A percentile compares a stretch with the other conserved stretches of the same genome.
phyloP scores from a whole-genome alignment of 116 monocot species.

The Phalaenopsis hybrid region DNA sequence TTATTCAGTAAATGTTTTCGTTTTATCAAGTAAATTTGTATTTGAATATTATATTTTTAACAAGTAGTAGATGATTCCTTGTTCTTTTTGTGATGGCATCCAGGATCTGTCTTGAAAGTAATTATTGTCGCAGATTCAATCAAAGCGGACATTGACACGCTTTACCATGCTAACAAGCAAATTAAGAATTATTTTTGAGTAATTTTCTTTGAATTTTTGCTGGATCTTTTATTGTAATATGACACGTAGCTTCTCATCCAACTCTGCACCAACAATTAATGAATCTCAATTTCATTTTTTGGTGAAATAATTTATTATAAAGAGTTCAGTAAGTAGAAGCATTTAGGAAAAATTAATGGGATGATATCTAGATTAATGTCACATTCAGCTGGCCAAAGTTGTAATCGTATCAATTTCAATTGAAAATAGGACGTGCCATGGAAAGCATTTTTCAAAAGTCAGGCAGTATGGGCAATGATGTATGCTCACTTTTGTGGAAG shows the following conservation, averaged over 20 bases:
- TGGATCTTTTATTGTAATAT: not conserved
- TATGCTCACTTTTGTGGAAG: conserved; percentile 99
- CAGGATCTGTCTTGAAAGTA: not conserved
- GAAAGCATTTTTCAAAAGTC: conserved; percentile 80
- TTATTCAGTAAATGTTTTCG: not conserved
- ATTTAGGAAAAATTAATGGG: not conserved
- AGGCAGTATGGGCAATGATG: conserved; percentile 97
- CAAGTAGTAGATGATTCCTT: not conserved
- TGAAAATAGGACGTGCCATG: conserved; percentile 72
- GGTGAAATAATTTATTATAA: not conserved
- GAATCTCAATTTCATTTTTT: not conserved
- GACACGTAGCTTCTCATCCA: not conserved
- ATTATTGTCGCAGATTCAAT: not conserved
- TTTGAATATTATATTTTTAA: not conserved
- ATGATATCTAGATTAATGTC: not conserved
- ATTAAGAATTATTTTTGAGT: not conserved
- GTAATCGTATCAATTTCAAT: conserved; percentile 11
- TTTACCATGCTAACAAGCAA: not conserved
- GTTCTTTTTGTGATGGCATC: not conserved
- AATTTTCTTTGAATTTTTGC: not conserved
- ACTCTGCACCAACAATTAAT: not conserved
- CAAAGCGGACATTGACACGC: not conserved
- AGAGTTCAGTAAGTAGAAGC: not conserved
- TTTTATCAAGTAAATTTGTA: not conserved
- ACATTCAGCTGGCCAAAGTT: not conserved